phyloP scores from a whole-genome alignment of 2,329 filamentous ascomycete species.

The Curvularia verruculosa region DNA sequence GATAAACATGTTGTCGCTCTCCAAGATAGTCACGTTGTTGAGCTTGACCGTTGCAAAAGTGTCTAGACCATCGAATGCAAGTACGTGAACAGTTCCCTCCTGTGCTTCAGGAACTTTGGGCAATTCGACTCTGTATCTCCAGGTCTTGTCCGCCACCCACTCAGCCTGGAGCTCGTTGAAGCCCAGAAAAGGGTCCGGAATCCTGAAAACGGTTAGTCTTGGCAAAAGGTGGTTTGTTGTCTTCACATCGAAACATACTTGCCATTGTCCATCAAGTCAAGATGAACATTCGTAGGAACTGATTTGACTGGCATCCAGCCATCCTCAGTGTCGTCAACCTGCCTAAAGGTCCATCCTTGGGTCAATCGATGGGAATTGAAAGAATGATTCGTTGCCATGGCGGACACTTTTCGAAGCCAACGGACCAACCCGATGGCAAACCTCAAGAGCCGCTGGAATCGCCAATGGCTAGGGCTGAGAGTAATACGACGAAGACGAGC shows the following conservation, averaged over 20 bases:
- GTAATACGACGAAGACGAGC: conserved; percentile 10
- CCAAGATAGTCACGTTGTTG: conserved; percentile 60
- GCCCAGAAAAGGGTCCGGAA: conserved; percentile 57
- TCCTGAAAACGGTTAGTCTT: conserved; percentile 43
- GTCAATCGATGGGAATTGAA: conserved; percentile 42
- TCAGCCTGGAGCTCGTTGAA: conserved; percentile 58
- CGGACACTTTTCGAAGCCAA: conserved; percentile 5
- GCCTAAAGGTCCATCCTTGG: conserved; percentile 55
- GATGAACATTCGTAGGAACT: conserved; percentile 57
- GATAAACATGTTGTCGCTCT: conserved; percentile 69
- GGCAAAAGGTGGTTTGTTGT: background rate
- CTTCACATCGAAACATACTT: conserved; percentile 44
- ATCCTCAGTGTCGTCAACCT: conserved; percentile 50
- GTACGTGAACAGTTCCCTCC: conserved; percentile 49
- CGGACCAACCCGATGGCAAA: conserved; percentile 6
- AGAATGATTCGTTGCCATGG: conserved; percentile 37
- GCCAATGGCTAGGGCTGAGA: conserved; percentile 17
- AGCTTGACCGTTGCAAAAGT: conserved; percentile 66
- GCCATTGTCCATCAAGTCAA: conserved; percentile 55
- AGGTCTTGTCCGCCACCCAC: conserved; percentile 57
- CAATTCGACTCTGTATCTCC: conserved; percentile 55
- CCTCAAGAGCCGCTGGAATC: conserved; percentile 6
- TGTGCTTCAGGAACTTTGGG: conserved; percentile 39
- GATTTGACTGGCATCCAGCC: conserved; percentile 54
- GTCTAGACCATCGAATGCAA: conserved; percentile 69